Evolutionary conservation across 1,284 basidiomycete species (phyloP).

Genomic region (Termitomyces sp.): DNA sequence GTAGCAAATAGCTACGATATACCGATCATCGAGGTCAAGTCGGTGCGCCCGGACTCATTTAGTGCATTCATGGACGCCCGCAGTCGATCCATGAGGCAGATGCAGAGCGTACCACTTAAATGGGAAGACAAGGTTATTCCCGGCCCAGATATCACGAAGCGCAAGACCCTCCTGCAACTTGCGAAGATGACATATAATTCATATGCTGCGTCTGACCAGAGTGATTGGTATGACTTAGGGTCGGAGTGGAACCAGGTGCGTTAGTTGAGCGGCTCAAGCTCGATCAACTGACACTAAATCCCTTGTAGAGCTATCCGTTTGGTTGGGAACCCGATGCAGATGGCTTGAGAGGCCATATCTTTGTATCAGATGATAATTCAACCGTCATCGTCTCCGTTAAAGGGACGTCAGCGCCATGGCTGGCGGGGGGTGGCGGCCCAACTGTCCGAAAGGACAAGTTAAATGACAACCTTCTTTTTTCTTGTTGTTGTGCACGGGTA

Average conservation of each 20-base stretch:
- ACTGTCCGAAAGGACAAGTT: slow-evolving; percentile 69
- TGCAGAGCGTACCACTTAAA: slow-evolving; percentile 33
- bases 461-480: slow-evolving; percentile 88
- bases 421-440: slow-evolving; percentile 71
- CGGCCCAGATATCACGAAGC: slow-evolving; percentile 65
- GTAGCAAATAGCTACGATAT: slow-evolving; percentile 30
- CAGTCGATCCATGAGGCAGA: slow-evolving; percentile 35
- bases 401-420: slow-evolving; percentile 81
- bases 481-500: slow-evolving; percentile 86
- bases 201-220: slow-evolving; percentile 54
- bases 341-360: slow-evolving; percentile 87
- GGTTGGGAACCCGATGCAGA: slow-evolving; percentile 88
- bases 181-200: slow-evolving; percentile 91
- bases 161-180: slow-evolving; percentile 71
- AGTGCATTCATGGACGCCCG: slow-evolving; percentile 45
- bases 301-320: slow-evolving; percentile 59
- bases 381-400: slow-evolving; percentile 90
- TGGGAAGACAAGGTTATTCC: slow-evolving; percentile 52
- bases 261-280: not conserved
- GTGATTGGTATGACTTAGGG: slow-evolving; percentile 72
- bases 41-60: slow-evolving; percentile 42
- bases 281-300: slow-evolving; percentile 11
- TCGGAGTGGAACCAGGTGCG: slow-evolving; percentile 50
- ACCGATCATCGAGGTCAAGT: slow-evolving; percentile 29
- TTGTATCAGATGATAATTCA: slow-evolving; percentile 74